Conservation (phyloP, 2,329 filamentous ascomycete genomes). For the Rhynchosporium secalis region DNA sequence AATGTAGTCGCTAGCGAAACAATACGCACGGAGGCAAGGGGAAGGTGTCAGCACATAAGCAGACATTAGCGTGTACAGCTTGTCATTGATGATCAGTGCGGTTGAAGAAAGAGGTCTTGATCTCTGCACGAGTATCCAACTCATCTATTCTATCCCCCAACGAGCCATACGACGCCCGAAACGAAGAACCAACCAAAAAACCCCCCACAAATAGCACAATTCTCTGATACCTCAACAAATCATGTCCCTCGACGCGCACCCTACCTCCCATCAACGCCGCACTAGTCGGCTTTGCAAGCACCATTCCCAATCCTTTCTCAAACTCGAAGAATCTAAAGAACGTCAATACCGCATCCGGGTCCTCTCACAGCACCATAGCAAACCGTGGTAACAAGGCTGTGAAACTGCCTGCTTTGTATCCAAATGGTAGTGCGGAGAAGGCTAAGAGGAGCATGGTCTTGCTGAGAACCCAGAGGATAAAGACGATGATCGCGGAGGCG, state of each 20-base stretch:
- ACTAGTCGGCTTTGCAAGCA: conserved; percentile 24
- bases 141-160: conserved; percentile 11
- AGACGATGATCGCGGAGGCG: conserved; percentile 45
- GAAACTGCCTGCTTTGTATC: conserved; percentile 52
- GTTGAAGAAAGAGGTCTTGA: too few relatives aligned
- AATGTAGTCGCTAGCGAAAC: too few relatives aligned
- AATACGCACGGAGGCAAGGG: too few relatives aligned
- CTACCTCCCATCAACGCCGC: conserved; percentile 3
- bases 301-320: conserved; percentile 24
- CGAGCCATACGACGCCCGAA: conserved; percentile 12
- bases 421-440: conserved; percentile 49
- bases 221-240: conserved; percentile 8
- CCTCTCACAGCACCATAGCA: conserved; percentile 20
- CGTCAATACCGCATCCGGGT: conserved; percentile 30
- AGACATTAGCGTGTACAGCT: too few relatives aligned
- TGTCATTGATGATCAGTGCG: too few relatives aligned
- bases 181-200: conserved; percentile 10
- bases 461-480: conserved; percentile 50
- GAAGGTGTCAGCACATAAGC: too few relatives aligned
- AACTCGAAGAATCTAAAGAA: conserved; percentile 28
- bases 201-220: conserved; percentile 18
- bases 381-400: conserved; percentile 48
- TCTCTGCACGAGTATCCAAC: not conserved
- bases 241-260: conserved; percentile 3
- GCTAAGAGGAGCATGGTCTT: conserved; percentile 43